These are phyloP conservation scores for Mycena albidolilacea DNA, from an alignment of 768 basidiomycete genomes.

Conservation along the genomic window DNA sequence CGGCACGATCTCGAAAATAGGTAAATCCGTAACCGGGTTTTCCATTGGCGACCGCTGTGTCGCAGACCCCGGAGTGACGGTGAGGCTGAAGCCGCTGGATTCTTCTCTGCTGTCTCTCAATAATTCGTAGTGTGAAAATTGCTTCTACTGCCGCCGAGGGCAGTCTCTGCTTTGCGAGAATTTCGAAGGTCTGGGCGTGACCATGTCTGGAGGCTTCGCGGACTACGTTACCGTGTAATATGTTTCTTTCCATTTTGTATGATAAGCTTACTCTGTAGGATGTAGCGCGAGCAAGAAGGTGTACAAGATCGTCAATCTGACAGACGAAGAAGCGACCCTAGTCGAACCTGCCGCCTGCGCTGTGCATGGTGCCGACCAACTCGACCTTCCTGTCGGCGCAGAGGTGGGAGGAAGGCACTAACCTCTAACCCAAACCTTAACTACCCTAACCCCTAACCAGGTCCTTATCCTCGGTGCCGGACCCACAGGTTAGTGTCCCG, in stretches of 20 bases:
- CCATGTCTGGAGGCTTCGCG: conserved; percentile 78
- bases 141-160: conserved; percentile 84
- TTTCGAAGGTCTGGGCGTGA: conserved; percentile 76
- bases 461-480: conserved; percentile 84
- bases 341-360: conserved; percentile 87
- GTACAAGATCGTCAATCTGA: conserved; percentile 82
- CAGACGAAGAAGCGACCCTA: conserved; percentile 83
- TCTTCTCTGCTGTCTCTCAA: neutral
- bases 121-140: conserved; percentile 63
- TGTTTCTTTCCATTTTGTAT: neutral
- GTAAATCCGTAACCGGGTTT: conserved; percentile 60
- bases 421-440: too few species aligned
- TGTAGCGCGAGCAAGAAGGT: conserved; percentile 73
- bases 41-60: conserved; percentile 58
- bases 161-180: conserved; percentile 78
- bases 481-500: conserved; percentile 64
- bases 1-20: conserved; percentile 56
- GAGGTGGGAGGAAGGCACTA: too few species aligned
- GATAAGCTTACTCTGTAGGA: conserved; percentile 37
- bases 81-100: conserved; percentile 36
- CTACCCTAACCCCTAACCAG: too few species aligned
- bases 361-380: conserved; percentile 84
- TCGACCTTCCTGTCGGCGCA: conserved; percentile 75
- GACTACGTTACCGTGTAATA: conserved; percentile 80
- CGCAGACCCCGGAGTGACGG: conserved; percentile 57